Percentiles rank a stretch among this genome's conserved stretches.
phyloP scores from a whole-genome alignment of 768 basidiomycete species.

The Russula ochroleuca region DNA sequence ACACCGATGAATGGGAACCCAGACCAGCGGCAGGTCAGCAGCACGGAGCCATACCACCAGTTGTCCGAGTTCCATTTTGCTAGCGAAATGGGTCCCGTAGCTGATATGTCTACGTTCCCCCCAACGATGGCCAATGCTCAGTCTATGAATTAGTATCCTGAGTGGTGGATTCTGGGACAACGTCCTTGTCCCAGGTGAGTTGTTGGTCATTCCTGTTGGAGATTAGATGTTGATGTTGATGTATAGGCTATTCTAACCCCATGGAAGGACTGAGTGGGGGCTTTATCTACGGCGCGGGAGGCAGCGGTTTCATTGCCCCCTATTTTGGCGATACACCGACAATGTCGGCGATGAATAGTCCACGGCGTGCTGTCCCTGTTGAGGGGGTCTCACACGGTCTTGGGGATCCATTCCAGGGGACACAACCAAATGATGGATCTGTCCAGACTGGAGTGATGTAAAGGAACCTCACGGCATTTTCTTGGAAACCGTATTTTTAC shows the following conservation, averaged over 20 bases:
- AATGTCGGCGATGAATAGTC: slow-evolving; percentile 52
- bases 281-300: slow-evolving; percentile 80
- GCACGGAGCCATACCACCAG: slow-evolving; percentile 19
- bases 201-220: slow-evolving; percentile 7
- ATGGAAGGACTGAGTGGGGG: slow-evolving; percentile 82
- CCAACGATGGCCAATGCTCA: slow-evolving; percentile 72
- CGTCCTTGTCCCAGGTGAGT: slow-evolving; percentile 78
- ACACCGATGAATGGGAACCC: slow-evolving; percentile 19
- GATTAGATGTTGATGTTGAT: slow-evolving; percentile 16
- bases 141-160: slow-evolving; percentile 78
- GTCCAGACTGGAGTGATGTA: slow-evolving; percentile 12
- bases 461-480: neutral
- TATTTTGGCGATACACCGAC: slow-evolving; percentile 55
- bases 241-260: slow-evolving; percentile 67
- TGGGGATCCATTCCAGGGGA: slow-evolving; percentile 17
- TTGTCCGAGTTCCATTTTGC: slow-evolving; percentile 65
- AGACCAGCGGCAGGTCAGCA: slow-evolving; percentile 11
- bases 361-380: slow-evolving; percentile 30
- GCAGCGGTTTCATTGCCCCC: slow-evolving; percentile 80
- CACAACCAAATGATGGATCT: slow-evolving; percentile 13
- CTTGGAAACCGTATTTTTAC: slow-evolving; percentile 5
- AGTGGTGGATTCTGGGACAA: slow-evolving; percentile 84
- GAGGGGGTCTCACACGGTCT: slow-evolving; percentile 31
- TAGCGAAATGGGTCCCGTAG: slow-evolving; percentile 80
- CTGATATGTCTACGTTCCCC: slow-evolving; percentile 79